Conservation (phyloP, 2,329 filamentous ascomycete species). For the Lecanicillium sp. region DNA sequence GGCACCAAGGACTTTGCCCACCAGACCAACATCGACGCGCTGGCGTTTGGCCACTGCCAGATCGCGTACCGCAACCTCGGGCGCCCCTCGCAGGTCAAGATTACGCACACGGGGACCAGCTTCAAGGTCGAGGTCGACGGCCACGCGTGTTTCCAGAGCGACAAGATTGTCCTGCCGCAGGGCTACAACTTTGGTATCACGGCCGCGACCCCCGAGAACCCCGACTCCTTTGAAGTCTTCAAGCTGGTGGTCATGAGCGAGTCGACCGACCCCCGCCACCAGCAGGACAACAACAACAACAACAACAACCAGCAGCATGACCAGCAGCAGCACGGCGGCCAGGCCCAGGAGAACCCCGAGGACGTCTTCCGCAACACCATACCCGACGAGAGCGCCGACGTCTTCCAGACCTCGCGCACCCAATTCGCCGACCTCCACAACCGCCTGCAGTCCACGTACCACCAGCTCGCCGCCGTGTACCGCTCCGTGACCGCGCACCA, state of each 20-base stretch:
- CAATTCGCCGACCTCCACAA: conserved; percentile 84
- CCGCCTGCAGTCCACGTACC: conserved; percentile 67
- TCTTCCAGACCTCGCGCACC: conserved; percentile 42
- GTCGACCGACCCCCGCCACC: conserved; percentile 21
- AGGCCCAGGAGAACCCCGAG: conserved; percentile 15
- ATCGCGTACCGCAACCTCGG: conserved; percentile 90
- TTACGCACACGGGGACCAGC: conserved; percentile 56
- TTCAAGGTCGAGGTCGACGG: conserved; percentile 81
- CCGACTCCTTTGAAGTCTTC: conserved; percentile 91
- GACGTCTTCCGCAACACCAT: conserved; percentile 36
- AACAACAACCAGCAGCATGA: conserved; percentile 22
- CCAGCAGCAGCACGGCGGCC: conserved; percentile 13
- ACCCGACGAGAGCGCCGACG: conserved; percentile 42
- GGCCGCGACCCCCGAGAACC: conserved; percentile 81
- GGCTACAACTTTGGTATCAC: conserved; percentile 84
- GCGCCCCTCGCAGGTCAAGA: conserved; percentile 69
- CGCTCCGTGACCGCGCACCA: conserved; percentile 47
- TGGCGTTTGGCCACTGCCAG: conserved; percentile 90
- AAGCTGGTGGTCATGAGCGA: conserved; percentile 71
- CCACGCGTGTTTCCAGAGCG: conserved; percentile 73
- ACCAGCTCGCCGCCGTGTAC: conserved; percentile 60
- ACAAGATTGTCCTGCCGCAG: conserved; percentile 69
- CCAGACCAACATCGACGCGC: conserved; percentile 70
- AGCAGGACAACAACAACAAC: conserved; percentile 24
- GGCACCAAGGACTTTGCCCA: conserved; percentile 72